These are phyloP conservation scores for Colletotrichum sp. DNA, from an alignment of 2,329 filamentous ascomycete genomes.

Conservation along the genomic window DNA sequence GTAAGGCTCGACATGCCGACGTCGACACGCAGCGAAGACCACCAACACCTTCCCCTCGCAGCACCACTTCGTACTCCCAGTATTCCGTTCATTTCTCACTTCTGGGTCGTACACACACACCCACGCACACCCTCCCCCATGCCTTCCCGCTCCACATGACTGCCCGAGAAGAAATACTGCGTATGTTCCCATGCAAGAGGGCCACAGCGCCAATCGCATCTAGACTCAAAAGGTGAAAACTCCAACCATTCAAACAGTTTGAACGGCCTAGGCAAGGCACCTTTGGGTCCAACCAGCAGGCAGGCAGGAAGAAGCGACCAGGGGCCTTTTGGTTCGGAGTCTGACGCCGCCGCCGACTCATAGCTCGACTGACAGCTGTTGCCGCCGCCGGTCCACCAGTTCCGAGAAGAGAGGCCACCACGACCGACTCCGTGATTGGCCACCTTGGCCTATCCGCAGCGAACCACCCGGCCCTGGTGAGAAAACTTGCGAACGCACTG, in stretches of 20 bases:
- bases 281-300: neutral
- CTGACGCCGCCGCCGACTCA: neutral
- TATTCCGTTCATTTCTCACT: neutral
- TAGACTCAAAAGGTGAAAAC: neutral
- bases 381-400: slow-evolving; percentile 6
- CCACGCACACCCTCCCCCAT: neutral
- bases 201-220: neutral
- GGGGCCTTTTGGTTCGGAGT: neutral
- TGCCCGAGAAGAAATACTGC: neutral
- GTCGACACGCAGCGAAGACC: neutral
- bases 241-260: neutral
- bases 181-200: neutral
- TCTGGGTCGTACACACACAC: neutral
- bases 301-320: neutral
- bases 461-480: neutral
- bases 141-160: slow-evolving; percentile 12
- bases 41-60: neutral
- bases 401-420: slow-evolving; percentile 5
- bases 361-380: neutral
- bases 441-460: neutral
- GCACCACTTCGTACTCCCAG: neutral
- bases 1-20: neutral
- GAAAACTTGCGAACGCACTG: neutral
- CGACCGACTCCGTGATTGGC: slow-evolving; percentile 4
- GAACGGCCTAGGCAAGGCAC: neutral